Evolutionary conservation across 345 rosid species (phyloP).

Genomic region (Gossypium rotundifolium): DNA sequence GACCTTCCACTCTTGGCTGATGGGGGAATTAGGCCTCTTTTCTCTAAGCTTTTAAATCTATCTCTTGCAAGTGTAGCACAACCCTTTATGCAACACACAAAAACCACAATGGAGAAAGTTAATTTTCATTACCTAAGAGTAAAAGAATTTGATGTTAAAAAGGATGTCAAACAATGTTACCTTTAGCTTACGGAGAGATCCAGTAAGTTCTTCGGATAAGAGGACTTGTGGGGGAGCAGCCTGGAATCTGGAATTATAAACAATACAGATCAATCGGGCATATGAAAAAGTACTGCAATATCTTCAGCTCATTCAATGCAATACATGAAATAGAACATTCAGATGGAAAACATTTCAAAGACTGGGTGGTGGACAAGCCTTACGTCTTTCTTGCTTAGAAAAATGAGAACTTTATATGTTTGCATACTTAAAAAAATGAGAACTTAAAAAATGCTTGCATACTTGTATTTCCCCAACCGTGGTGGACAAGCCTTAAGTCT

Average conservation of each 20-base stretch:
- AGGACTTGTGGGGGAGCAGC: constrained; percentile 87
- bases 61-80: constrained; percentile 84
- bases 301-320: not conserved
- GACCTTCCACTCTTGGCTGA: constrained; percentile 54
- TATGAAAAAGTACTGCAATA: not conserved
- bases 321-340: not conserved
- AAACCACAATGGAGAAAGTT: not conserved
- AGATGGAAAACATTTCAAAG: not conserved
- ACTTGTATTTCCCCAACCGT: constrained; percentile 93
- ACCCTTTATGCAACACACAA: constrained; percentile 36
- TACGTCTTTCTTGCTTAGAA: no score
- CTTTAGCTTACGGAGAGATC: constrained; percentile 83
- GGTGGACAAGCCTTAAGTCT: constrained; percentile 73
- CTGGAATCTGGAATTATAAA: constrained; percentile 42
- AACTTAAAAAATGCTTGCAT: constrained; percentile 15
- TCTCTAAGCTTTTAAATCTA: constrained; percentile 84
- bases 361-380: no score
- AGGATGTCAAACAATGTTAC: constrained; percentile 25
- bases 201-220: constrained; percentile 85
- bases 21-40: constrained; percentile 80
- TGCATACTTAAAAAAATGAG: no score
- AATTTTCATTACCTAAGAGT: not conserved
- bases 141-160: constrained; percentile 2
- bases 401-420: no score
- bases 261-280: not conserved